Base-by-base conservation (phyloP, 2,329 filamentous ascomycete genomes). In the Mariannaea sp. region DNA sequence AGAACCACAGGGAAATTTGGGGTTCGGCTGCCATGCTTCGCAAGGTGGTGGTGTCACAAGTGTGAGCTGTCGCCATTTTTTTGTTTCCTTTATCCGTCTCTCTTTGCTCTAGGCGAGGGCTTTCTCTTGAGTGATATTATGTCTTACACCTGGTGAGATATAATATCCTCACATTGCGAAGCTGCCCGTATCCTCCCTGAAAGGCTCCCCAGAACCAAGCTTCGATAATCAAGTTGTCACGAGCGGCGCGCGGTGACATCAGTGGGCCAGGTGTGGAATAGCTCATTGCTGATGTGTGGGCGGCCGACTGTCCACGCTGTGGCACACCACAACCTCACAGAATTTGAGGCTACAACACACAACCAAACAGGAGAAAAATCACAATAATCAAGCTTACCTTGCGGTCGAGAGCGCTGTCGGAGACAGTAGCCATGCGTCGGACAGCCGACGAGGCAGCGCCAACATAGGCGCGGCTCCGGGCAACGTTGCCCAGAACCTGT, bases 361-460 rank as follows among this genome's bases (percentile, higher is more conserved):
- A 29, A 29, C 24, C 30, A 12, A 36, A 19, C 16, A 24, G 33
- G 19, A 29, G 38, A 14, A 8, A 40, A 39, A 41, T 14, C 19
- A 42, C 14, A 7, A n/a, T n/a, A 47, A 26, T 29, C 9, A 30
- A 44, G 64, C 78, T 63, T 72, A 83, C 94, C 88, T 97, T 96
- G 80, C 87, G 87, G 80, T 92, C 90, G 66, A 99, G 87, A 68
- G 91, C 85, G 71, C 86, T 86, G 77, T 96, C 90, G 69, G 85
- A 83, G 71, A 92, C 88, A 67, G 92, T 95, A 61, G 93, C 93
- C 81, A 97, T 86, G 67, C 86, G 81, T 67, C 86, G 83, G 69
- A 86, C 73, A 71, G 82, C 78, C 69, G 36, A 22, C 36, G 86
- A 75, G 81, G 85, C 77, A 74, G 77, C 76, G 68, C 77, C 72